Conservation (phyloP, 163 green algal species). For the Picocystis sp. region DNA sequence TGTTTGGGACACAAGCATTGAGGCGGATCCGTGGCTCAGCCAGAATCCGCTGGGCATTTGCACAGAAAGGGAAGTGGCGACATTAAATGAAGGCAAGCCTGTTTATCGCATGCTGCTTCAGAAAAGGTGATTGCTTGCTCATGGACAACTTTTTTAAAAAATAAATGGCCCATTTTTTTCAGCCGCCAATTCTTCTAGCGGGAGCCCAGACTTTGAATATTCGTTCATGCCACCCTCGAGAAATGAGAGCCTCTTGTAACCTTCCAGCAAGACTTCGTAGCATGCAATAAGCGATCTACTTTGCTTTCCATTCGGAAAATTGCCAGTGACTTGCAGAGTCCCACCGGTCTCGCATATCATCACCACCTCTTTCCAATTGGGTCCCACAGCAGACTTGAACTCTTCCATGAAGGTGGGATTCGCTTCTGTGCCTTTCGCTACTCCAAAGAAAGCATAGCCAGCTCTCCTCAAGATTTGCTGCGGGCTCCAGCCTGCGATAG, state of each 20-base stretch:
- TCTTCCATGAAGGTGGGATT: conserved; percentile 29
- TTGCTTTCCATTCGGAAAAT: conserved; percentile 8
- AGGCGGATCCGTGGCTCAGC: too few species aligned
- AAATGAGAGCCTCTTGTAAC: conserved; percentile 15
- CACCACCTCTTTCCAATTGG: background rate
- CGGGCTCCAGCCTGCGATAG: conserved; percentile 14
- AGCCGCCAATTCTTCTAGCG: background rate
- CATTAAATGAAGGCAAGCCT: too few species aligned
- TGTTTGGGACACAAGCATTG: too few species aligned
- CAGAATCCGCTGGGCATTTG: too few species aligned
- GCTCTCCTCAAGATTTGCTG: conserved; percentile 23
- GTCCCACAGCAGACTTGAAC: background rate
- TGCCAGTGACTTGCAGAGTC: background rate
- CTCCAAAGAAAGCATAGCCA: conserved; percentile 34
- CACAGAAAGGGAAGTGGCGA: too few species aligned
- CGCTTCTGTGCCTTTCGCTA: conserved; percentile 37
- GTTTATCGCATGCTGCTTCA: background rate
- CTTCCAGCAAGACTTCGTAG: conserved; percentile 8
- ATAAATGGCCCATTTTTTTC: conserved; percentile 3
- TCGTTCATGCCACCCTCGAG: conserved; percentile 18
- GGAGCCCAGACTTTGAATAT: conserved; percentile 4
- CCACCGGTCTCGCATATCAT: conserved; percentile 1
- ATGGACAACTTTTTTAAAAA: conserved; percentile 1
- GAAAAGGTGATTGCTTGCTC: conserved; percentile 1
- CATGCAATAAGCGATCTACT: conserved; percentile 22